Percentiles rank a stretch among this genome's conserved stretches.
Conservation (phyloP, 2,329 filamentous ascomycete genomes). For the Escovopsis sp. region DNA sequence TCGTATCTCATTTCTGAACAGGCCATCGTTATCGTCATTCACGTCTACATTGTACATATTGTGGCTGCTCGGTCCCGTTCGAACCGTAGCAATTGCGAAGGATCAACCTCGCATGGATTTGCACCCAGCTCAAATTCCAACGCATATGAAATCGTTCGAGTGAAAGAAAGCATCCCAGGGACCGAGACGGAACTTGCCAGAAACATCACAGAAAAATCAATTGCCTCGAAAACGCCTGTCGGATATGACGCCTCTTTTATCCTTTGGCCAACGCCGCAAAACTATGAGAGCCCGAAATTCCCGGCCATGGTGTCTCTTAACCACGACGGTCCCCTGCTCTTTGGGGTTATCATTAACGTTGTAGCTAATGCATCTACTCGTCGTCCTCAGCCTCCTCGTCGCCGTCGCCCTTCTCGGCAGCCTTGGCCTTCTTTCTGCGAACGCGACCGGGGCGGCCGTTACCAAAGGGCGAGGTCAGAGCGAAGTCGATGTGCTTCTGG, state of each 20-base stretch:
- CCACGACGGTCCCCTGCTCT: slow-evolving; percentile 9
- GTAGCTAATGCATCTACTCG: slow-evolving; percentile 33
- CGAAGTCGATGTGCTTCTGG: slow-evolving; percentile 99
- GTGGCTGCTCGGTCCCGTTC: no score
- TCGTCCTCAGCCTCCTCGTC: slow-evolving; percentile 81
- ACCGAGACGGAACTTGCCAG: background rate
- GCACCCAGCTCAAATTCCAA: no score
- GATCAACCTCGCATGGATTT: no score
- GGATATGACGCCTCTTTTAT: slow-evolving; percentile 30
- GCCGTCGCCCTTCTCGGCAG: slow-evolving; percentile 70
- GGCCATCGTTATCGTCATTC: background rate
- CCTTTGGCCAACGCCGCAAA: slow-evolving; percentile 36
- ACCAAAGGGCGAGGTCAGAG: slow-evolving; percentile 92
- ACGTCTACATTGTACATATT: no score
- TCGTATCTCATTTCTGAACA: background rate
- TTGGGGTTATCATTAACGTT: slow-evolving; percentile 16
- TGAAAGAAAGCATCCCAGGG: no score
- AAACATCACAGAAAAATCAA: background rate
- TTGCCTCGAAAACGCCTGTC: slow-evolving; percentile 11
- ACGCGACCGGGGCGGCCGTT: slow-evolving; percentile 95
- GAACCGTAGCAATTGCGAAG: no score
- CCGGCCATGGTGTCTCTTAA: slow-evolving; percentile 22
- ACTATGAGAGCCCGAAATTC: slow-evolving; percentile 28
- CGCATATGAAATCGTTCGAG: no score
- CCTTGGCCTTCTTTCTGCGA: slow-evolving; percentile 98